Evolutionary conservation across 495 filamentous ascomycete genomes (phyloP).

Genomic region (Aspergillus ostianus): DNA sequence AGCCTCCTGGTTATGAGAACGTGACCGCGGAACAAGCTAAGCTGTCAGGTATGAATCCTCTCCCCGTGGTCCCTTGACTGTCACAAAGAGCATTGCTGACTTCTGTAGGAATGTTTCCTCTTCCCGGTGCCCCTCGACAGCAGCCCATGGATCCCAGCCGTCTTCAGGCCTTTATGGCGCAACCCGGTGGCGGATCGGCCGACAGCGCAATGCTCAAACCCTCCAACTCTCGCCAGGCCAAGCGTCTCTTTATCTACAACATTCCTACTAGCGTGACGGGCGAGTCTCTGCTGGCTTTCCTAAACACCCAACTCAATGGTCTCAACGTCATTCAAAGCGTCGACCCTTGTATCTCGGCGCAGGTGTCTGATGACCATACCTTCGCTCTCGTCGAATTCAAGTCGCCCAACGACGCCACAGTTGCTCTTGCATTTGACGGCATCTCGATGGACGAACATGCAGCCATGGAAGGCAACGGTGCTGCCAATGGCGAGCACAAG

Average conservation of each 20-base stretch:
- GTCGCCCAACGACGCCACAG: conserved; percentile 79
- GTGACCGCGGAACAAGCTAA: conserved; percentile 99
- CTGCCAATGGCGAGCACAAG: conserved; percentile 50
- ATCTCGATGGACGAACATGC: conserved; percentile 79
- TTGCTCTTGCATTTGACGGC: conserved; percentile 86
- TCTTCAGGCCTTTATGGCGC: conserved; percentile 93
- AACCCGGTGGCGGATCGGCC: conserved; percentile 70
- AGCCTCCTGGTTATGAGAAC: conserved; percentile 96
- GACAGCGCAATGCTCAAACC: conserved; percentile 82
- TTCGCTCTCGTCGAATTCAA: conserved; percentile 94
- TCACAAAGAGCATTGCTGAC: conserved; percentile 11
- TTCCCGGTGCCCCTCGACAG: conserved; percentile 91
- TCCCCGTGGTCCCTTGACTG: background rate
- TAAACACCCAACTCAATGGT: conserved; percentile 94
- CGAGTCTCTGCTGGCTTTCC: conserved; percentile 75
- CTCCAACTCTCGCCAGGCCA: conserved; percentile 87
- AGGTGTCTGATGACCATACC: conserved; percentile 70
- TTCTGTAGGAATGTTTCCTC: conserved; percentile 81
- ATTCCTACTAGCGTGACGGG: conserved; percentile 67
- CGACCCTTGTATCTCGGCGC: conserved; percentile 84
- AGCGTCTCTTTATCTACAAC: conserved; percentile 84
- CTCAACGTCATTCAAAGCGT: conserved; percentile 81
- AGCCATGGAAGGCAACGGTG: conserved; percentile 49
- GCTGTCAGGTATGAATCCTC: conserved; percentile 67
- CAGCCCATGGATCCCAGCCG: conserved; percentile 95